phyloP scores from a whole-genome alignment of 2,329 filamentous ascomycete genomes.

The Neobulgaria alba region DNA sequence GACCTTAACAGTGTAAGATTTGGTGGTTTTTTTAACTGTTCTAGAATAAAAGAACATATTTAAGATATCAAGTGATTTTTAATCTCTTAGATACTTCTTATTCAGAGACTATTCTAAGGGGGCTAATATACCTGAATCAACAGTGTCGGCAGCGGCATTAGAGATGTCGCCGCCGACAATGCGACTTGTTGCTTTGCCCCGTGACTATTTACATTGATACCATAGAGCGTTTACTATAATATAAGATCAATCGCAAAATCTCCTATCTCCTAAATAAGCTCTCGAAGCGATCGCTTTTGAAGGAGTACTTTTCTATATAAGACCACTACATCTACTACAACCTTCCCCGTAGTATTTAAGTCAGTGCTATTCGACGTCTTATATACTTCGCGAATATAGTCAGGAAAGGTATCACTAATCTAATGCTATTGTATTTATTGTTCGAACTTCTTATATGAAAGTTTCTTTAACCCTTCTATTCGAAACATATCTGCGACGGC shows the following conservation, averaged over 20 bases:
- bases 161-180: too few species aligned
- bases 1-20: too few species aligned
- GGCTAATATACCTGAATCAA: too few species aligned
- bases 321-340: conserved; percentile 4
- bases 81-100: background rate
- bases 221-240: conserved; percentile 1
- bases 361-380: conserved; percentile 4
- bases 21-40: too few species aligned
- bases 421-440: conserved; percentile 11
- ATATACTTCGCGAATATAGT: conserved; percentile 14
- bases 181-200: too few species aligned
- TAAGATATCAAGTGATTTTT: too few species aligned
- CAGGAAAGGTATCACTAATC: conserved; percentile 13
- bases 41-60: background rate
- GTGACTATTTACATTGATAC: too few species aligned
- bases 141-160: too few species aligned
- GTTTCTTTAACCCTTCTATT: conserved; percentile 10
- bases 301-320: conserved; percentile 7
- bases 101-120: background rate
- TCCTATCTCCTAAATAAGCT: conserved; percentile 11
- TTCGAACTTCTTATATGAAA: conserved; percentile 10
- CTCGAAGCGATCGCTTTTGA: conserved; percentile 12
- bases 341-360: conserved; percentile 6
- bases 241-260: conserved; percentile 14
- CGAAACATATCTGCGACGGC: conserved; percentile 12